Conservation (phyloP, 2,329 filamentous ascomycete genomes). For the Cadophora sp. region DNA sequence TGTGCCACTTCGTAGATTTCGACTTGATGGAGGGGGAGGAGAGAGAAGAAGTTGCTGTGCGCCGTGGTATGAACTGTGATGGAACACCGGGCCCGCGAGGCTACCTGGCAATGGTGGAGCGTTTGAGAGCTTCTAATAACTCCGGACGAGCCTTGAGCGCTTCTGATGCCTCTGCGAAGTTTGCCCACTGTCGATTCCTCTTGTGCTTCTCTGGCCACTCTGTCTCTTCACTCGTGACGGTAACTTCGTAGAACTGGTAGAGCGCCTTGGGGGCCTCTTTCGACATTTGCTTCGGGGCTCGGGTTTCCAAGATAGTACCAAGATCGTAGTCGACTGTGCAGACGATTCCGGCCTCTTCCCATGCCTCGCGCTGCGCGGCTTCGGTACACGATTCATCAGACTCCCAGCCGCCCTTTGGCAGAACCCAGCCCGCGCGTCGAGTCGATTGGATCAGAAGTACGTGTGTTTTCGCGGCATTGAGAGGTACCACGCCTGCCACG, state of each 20-base stretch:
- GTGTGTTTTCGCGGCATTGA: constrained; percentile 83
- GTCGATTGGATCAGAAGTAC: constrained; percentile 95
- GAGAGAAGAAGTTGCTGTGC: constrained; percentile 2
- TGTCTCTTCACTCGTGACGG: constrained; percentile 82
- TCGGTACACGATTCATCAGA: constrained; percentile 87
- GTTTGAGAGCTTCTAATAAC: constrained; percentile 84
- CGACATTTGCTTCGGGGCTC: constrained; percentile 76
- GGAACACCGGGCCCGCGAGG: constrained; percentile 47
- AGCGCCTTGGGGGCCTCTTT: constrained; percentile 66
- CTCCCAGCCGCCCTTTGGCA: constrained; percentile 98
- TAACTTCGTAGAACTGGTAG: constrained; percentile 86
- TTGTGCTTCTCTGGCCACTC: constrained; percentile 97
- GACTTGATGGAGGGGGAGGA: constrained; percentile 1
- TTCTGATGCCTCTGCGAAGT: constrained; percentile 80
- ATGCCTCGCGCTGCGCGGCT: constrained; percentile 89
- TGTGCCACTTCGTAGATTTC: constrained; percentile 19
- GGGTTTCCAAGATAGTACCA: constrained; percentile 83
- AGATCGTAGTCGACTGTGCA: constrained; percentile 86
- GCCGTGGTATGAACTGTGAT: constrained; percentile 29
- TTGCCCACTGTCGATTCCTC: constrained; percentile 88
- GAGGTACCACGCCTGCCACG: constrained; percentile 91
- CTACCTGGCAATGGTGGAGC: constrained; percentile 56
- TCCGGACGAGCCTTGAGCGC: constrained; percentile 82
- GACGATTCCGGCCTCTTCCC: constrained; percentile 96
- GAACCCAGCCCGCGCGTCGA: constrained; percentile 89